Evolutionary conservation across 352 stramenopile species (phyloP), one percentile per base, ranked within the genome.

Genomic region (Phytophthora cactorum): DNA sequence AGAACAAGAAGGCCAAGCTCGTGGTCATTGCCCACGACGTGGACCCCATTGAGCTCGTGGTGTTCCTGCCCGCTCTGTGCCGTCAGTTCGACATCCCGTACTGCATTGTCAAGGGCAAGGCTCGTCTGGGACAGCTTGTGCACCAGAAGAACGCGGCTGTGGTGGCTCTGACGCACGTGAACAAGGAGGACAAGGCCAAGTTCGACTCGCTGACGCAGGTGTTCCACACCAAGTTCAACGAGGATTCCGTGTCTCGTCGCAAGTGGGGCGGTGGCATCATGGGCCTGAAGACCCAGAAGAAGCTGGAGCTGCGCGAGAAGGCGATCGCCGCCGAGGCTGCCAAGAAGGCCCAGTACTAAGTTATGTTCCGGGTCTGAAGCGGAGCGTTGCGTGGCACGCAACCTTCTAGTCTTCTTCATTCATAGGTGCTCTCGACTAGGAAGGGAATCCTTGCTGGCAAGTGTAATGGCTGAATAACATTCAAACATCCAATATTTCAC

Each of bases 211-310:
- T 99, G 27, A 68, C 89, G 54, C 71, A 95, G 54, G 83, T 93
- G 46, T 99, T 98, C 82, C 97, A 91, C 66, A 82, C 95, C 67
- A 97, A 99, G 86, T 99, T 98, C 94, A 99, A 99, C 84, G 95
- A 99, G 66, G 97, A 98, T 75, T 71, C 81, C 27, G 79, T 85
- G 1, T 60, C 86, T 17, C 78, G 97, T 75, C 90, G 97, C 67
- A 99, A 99, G 86, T 99, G 98, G 97, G 97, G 98, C 77, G 98
- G 97, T 76, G 97, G 97, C 78, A 98, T 99, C 81, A 99, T 99
- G 97, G 98, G 98, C 80, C 89, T 99, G 63, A 99, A 99, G 97
- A 99, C 98, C 59, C 97, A 99, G 86, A 97, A 97, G 81, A 99
- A 99, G 90, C 88, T 99, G 53, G 96, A 99, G 70, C 97, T 99